Base-by-base conservation (phyloP, 495 filamentous ascomycete species). In the Pyrenula massariospora region DNA sequence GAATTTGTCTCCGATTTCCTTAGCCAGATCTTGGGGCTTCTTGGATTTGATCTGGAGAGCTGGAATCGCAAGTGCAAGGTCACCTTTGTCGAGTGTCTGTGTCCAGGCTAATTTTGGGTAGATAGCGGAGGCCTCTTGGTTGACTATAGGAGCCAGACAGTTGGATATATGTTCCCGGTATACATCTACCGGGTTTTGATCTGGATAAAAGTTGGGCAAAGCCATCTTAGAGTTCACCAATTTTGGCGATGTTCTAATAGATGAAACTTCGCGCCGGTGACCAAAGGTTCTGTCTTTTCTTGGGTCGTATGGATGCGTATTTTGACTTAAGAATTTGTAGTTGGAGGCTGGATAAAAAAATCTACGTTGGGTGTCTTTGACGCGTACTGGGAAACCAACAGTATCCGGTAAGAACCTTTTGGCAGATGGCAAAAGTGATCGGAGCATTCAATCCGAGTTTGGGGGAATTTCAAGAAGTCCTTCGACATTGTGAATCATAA, bases 141-240 rank as follows among this genome's bases (percentile, higher is more conserved):
- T 86, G 20, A 85, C 83, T 53, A 86, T 78, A n/a, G 79, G 73
- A n/a, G 79, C 76, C 25, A 98, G 73, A 25, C 85, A 76, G 50
- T 86, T 77, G 55, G 87, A 79, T 59, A 96, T 84, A 60, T 95
- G 88, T 53, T 85, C 80, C 48, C 93, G 80, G 77, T 92, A 97
- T 58, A 95, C 74, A 67, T 98, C 92, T 57, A 90, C 77, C 22
- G 88, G 87, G 74, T 98, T 98, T 63, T 82, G 57, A 10, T 84
- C 77, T 22, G 91, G 88, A 59, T 71, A 82, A 66, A 70, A 75
- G 61, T 65, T 66, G 25, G 70, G 56, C 59, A 71, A 75, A 58
- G 71, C 68, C 57, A 73, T 73, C 25, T 60, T 65, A 55, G 68
- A 62, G 8, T 61, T 57, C 22, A 71, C 71, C 11, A 71, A 71